Conservation (phyloP, 2,329 filamentous ascomycete species). For the Calycina herbarum region DNA sequence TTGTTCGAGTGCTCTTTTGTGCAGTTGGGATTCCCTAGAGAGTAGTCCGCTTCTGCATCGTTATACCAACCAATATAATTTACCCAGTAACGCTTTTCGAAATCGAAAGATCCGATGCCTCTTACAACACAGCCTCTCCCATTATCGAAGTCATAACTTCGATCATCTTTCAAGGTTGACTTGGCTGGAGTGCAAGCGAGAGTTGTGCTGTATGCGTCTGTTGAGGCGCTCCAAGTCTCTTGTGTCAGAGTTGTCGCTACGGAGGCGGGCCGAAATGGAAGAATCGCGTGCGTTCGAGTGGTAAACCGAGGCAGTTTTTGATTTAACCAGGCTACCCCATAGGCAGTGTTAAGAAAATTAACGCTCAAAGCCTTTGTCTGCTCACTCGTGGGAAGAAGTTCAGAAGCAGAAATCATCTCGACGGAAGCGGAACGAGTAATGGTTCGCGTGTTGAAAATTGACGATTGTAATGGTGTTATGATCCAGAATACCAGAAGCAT, state of each 20-base stretch:
- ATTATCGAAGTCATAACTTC: slow-evolving; percentile 38
- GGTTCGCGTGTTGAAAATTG: slow-evolving; percentile 48
- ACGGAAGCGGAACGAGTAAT: slow-evolving; percentile 29
- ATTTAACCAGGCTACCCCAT: slow-evolving; percentile 48
- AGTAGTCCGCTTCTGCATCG: slow-evolving; percentile 29
- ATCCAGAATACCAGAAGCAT: slow-evolving; percentile 56
- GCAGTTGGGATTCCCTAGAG: slow-evolving; percentile 40
- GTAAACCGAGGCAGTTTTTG: slow-evolving; percentile 48
- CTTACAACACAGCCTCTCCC: slow-evolving; percentile 41
- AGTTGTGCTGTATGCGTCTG: slow-evolving; percentile 40
- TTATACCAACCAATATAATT: neutral
- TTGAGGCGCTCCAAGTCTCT: slow-evolving; percentile 31
- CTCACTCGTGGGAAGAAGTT: slow-evolving; percentile 32
- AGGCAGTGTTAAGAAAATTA: slow-evolving; percentile 45
- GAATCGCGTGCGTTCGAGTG: slow-evolving; percentile 42
- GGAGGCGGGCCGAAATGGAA: slow-evolving; percentile 42
- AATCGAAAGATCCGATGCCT: neutral
- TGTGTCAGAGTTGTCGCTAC: neutral
- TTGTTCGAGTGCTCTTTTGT: slow-evolving; percentile 38
- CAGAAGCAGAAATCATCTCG: slow-evolving; percentile 28
- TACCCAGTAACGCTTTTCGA: neutral
- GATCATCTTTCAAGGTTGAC: slow-evolving; percentile 5
- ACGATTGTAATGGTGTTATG: slow-evolving; percentile 55
- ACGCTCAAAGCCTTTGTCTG: slow-evolving; percentile 39
- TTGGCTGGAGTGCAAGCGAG: slow-evolving; percentile 42